Base-by-base conservation (phyloP, 2,329 filamentous ascomycete genomes). In the Ascochyta koolunga region DNA sequence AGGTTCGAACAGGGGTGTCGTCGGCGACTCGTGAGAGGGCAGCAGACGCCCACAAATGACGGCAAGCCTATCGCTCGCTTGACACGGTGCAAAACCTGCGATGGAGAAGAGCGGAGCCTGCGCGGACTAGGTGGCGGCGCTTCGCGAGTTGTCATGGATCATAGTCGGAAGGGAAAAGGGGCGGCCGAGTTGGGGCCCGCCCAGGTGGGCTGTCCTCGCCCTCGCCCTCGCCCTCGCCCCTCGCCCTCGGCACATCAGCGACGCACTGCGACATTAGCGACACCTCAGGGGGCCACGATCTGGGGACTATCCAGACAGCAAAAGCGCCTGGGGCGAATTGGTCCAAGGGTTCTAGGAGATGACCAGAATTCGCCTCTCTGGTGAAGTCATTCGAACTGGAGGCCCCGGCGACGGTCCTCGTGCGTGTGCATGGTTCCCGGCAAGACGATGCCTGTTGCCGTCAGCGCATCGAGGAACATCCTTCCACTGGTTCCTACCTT, bases 1-100 rank as follows among this genome's bases (percentile, higher is more conserved):
- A 63, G 51, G 35, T 59, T 59, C 55, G 54, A 52, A 40, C 46
- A 54, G 61, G 42, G 51, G 51, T 57, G 50, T 48, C 56, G 53
- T 65, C 61, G 64, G 61, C 64, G 60, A 64, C 60, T 62, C 49
- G 60, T 56, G 54, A 58, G 59, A 58, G 52, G 49, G 41, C 31
- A 52, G 49, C 16, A 48, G 43, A 59, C 45, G 51, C 40, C 51
- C 49, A 25, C 27, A 53, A 40, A 46, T 56, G 47, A 50, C 40
- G 53, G 60, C 62, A 53, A 60, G 53, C 38, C 33, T 41, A 44
- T 41, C 37, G 45, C 45, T 45, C 51, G 36, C 35, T 54, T 50
- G 51, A 36, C 36, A 21, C 21, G 50, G 51, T 45, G 54, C 46
- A 40, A 32, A 40, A 41, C 51, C 19, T 43, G 44, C 54, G 56